Conservation (phyloP, 2,329 filamentous ascomycete species). For the Fusarium armeniacum region DNA sequence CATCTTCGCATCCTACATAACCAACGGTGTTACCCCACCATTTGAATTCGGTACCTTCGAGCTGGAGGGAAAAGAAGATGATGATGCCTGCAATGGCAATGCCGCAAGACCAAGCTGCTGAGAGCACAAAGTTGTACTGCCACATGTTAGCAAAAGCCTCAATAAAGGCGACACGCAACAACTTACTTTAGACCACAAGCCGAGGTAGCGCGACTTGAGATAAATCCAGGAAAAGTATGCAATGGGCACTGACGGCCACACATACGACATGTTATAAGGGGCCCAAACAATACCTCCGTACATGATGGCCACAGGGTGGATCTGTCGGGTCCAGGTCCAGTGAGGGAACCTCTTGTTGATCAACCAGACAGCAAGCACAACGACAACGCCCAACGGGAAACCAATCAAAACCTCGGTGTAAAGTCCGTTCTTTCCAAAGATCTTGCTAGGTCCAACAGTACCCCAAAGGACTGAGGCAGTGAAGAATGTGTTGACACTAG, state of each 20-base stretch:
- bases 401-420: constrained; percentile 64
- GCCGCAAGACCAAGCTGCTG: constrained; percentile 64
- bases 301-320: constrained; percentile 64
- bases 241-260: constrained; percentile 66
- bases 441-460: constrained; percentile 64
- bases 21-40: constrained; percentile 66
- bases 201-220: constrained; percentile 63
- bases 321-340: constrained; percentile 59
- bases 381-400: constrained; percentile 63
- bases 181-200: constrained; percentile 66
- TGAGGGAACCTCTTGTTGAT: constrained; percentile 59
- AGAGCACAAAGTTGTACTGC: constrained; percentile 68
- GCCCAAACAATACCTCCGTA: constrained; percentile 63
- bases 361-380: constrained; percentile 60
- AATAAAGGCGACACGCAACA: accelerated
- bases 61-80: constrained; percentile 67
- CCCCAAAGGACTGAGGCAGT: constrained; percentile 70
- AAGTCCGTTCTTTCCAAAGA: constrained; percentile 64
- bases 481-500: constrained; percentile 68
- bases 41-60: constrained; percentile 57
- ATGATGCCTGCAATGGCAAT: constrained; percentile 66
- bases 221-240: constrained; percentile 67
- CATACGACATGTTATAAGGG: constrained; percentile 66
- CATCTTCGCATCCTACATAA: constrained; percentile 59
- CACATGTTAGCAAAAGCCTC: constrained; percentile 6